phyloP scores from a whole-genome alignment of 345 rosid genomes.

The Mallotus nudiflorus region DNA sequence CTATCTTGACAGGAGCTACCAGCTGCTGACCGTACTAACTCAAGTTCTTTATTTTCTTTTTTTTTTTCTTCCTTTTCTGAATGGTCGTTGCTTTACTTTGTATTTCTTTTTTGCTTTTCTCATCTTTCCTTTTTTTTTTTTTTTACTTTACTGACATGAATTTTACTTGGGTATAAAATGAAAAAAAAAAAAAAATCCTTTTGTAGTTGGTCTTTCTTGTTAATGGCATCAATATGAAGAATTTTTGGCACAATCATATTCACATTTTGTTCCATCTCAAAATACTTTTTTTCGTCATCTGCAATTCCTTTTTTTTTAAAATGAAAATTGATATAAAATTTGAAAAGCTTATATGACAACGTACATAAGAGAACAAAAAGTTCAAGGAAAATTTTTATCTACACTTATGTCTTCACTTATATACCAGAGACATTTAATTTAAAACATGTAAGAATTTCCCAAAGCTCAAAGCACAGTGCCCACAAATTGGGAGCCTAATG shows the following conservation, averaged over 20 bases:
- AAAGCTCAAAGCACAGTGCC: too few relatives aligned
- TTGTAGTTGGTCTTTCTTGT: conserved; percentile 10
- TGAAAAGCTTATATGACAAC: too few relatives aligned
- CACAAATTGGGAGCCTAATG: too few relatives aligned
- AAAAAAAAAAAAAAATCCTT: conserved; percentile 29
- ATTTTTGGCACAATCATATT: not conserved
- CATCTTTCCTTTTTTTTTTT: conserved; percentile 4
- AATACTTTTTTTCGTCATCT: too few relatives aligned
- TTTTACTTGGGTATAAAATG: conserved; percentile 29
- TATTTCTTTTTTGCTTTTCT: conserved; percentile 1
- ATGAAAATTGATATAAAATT: too few relatives aligned
- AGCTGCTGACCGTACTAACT: conserved; percentile 30
- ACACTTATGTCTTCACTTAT: too few relatives aligned
- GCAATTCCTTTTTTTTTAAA: too few relatives aligned
- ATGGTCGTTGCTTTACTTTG: not conserved
- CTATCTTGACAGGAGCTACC: conserved; percentile 30
- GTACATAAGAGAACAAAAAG: too few relatives aligned
- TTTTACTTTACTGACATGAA: conserved; percentile 27
- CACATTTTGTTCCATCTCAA: not conserved
- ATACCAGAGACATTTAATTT: too few relatives aligned
- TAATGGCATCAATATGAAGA: not conserved
- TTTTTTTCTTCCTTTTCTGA: not conserved
- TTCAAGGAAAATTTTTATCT: too few relatives aligned
- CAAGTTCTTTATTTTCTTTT: conserved; percentile 14
- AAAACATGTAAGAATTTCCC: too few relatives aligned